Conservation (phyloP, 2,329 filamentous ascomycete genomes). For the Xylariaceae sp. region DNA sequence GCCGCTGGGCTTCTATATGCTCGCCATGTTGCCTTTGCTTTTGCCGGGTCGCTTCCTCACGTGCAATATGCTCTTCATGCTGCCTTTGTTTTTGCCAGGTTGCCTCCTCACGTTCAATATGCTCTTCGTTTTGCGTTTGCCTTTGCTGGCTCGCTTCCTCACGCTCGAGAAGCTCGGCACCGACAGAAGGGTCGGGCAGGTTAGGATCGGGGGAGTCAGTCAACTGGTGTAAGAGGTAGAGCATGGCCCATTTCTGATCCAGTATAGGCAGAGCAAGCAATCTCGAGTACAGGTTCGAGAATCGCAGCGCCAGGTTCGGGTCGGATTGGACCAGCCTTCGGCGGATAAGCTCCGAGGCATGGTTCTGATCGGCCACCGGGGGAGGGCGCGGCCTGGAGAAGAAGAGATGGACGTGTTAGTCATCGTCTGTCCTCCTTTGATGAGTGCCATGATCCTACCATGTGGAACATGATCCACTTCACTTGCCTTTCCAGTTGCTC, state of each 20-base stretch:
- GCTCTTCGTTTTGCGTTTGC: too few species aligned
- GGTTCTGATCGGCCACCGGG: constrained; percentile 69
- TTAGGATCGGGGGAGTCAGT: constrained; percentile 60
- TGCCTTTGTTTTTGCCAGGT: too few species aligned
- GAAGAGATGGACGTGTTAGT: constrained; percentile 8
- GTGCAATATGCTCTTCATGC: too few species aligned
- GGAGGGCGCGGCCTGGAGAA: constrained; percentile 43
- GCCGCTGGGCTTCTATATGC: too few species aligned
- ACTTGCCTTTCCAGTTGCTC: constrained; percentile 47
- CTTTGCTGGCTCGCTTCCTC: constrained; percentile 22
- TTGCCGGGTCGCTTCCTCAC: too few species aligned
- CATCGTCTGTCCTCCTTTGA: background rate
- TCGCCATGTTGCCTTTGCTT: too few species aligned
- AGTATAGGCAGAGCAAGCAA: constrained; percentile 87
- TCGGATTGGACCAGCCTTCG: constrained; percentile 76
- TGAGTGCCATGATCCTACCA: background rate
- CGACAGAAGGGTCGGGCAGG: constrained; percentile 37
- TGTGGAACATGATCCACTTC: constrained; percentile 12
- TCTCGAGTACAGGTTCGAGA: constrained; percentile 85
- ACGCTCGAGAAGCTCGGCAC: constrained; percentile 29
- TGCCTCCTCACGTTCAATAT: too few species aligned
- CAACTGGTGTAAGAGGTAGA: constrained; percentile 83
- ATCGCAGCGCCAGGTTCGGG: constrained; percentile 71
- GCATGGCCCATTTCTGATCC: constrained; percentile 92
- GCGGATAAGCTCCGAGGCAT: constrained; percentile 89